Conservation (phyloP, 768 basidiomycete genomes). For the Naganishia vishniacii region DNA sequence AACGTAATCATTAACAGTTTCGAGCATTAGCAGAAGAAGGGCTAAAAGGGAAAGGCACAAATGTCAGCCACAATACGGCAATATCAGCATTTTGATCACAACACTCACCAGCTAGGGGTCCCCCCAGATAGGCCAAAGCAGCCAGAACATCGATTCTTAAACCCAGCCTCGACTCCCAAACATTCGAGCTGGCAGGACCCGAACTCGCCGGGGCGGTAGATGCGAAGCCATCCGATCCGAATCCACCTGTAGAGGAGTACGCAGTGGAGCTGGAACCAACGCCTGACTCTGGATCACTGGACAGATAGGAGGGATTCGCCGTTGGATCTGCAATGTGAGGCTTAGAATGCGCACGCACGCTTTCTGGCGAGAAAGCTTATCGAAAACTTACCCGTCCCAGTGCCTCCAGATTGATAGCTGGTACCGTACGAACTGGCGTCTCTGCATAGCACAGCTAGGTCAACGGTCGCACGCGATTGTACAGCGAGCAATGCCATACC, state of each 20-base stretch:
- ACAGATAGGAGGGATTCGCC: slow-evolving; percentile 25
- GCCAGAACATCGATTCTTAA: slow-evolving; percentile 65
- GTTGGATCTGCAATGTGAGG: neutral
- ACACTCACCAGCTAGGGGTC: slow-evolving; percentile 65
- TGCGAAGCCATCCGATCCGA: neutral
- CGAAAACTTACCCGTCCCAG: slow-evolving; percentile 32
- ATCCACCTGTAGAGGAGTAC: neutral
- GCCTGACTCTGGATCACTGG: slow-evolving; percentile 50
- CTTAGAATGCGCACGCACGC: neutral
- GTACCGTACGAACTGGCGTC: slow-evolving; percentile 46
- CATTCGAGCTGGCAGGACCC: slow-evolving; percentile 48
- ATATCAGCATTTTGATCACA: neutral
- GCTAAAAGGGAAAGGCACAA: slow-evolving; percentile 53
- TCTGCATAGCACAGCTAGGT: slow-evolving; percentile 20
- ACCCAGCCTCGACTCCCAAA: slow-evolving; percentile 67
- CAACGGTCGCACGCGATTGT: neutral
- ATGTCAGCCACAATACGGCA: too few relatives aligned
- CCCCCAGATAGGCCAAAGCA: slow-evolving; percentile 62
- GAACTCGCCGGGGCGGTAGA: neutral
- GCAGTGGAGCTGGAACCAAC: neutral
- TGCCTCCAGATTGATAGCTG: slow-evolving; percentile 68
- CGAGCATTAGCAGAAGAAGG: slow-evolving; percentile 61
- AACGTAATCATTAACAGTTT: slow-evolving; percentile 69
- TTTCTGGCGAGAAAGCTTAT: neutral
- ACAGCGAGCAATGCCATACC: slow-evolving; percentile 34